Base-by-base conservation (phyloP, 768 basidiomycete genomes). In the Tulasnella sp. region DNA sequence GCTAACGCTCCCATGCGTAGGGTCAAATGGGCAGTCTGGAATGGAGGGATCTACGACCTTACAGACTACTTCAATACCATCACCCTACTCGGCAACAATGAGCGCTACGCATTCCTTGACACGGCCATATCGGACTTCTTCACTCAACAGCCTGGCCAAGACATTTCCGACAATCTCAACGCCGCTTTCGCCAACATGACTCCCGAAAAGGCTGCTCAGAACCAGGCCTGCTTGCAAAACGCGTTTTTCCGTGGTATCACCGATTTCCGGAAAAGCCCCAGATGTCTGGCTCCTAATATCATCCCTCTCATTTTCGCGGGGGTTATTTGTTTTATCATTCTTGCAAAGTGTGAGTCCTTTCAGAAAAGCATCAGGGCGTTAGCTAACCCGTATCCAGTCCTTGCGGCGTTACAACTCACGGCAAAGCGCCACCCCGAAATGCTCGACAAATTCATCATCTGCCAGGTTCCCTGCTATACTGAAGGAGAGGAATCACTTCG, bases 401-500 rank as follows among this genome's bases (percentile, higher is more conserved):
- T 98, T 85, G 92, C 96, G 68, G 96, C 96, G 0, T 87, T 98
- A 21, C 96, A 98, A 84, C 88, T 98, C n/a, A 87, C 90, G 8
- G 88, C 89, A 21, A 97, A 95, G 84, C 90, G 94, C 2, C 88
- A 87, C 10, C 96, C 96, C 0, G 96, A 98, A 84, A 87, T 95
- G 85, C 91, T 94, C 80, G 96, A 98, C 87, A 98, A 98, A 84
- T 98, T 98, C 82, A 90, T 98, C 34, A 87, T 97, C 14, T 97
- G 96, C 82, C 95, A 97, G 83, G 92, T 97, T 0, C 96, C 95
- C 10, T 97, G 96, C 85, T 98, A 98, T 82, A 98, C 96, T 2
- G 96, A 98, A 87, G 94, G 95, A 81, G 96, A 98, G 83, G 96
- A 97, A 82, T 97, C 96, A 0, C 88, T 98, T 18, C 92, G 96